Conservation (phyloP, 2,329 filamentous ascomycete genomes). For the Aspergillus niger region DNA sequence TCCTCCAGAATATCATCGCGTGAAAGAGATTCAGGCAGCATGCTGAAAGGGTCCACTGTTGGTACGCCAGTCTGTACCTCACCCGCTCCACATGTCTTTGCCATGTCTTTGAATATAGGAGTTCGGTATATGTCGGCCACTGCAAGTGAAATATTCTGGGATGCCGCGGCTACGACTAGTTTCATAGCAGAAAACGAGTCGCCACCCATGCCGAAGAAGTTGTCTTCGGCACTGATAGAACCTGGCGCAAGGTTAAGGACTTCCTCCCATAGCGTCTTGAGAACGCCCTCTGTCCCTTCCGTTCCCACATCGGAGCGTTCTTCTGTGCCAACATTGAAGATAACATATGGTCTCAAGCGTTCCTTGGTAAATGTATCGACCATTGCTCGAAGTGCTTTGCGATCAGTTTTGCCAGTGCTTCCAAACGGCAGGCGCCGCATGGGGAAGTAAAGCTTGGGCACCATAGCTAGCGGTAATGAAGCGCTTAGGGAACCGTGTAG, state of each 20-base stretch:
- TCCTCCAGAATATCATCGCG: slow-evolving; percentile 30
- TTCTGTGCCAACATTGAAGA: slow-evolving; percentile 22
- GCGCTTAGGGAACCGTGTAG: slow-evolving; percentile 30
- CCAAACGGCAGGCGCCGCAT: slow-evolving; percentile 45
- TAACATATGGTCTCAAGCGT: slow-evolving; percentile 32
- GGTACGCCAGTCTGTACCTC: background rate
- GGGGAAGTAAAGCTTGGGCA: slow-evolving; percentile 48
- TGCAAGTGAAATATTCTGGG: slow-evolving; percentile 42
- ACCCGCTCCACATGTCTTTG: slow-evolving; percentile 28
- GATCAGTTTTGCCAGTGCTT: slow-evolving; percentile 48
- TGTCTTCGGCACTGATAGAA: slow-evolving; percentile 47
- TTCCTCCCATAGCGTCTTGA: slow-evolving; percentile 42
- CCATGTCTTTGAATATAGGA: slow-evolving; percentile 49
- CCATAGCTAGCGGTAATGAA: slow-evolving; percentile 45
- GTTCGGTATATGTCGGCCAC: slow-evolving; percentile 49
- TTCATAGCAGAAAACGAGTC: slow-evolving; percentile 53
- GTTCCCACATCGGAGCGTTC: slow-evolving; percentile 30
- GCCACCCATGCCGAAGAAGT: slow-evolving; percentile 51
- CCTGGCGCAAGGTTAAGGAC: slow-evolving; percentile 41
- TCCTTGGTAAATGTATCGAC: slow-evolving; percentile 40
- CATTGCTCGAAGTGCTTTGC: slow-evolving; percentile 40
- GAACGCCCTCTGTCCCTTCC: slow-evolving; percentile 31
- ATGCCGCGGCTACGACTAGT: slow-evolving; percentile 45
- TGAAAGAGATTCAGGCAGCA: slow-evolving; percentile 27
- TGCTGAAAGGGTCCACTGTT: slow-evolving; percentile 30